Base-by-base conservation (phyloP, 1,139 yeast species). In the Yamadazyma kanchanaburiensis region DNA sequence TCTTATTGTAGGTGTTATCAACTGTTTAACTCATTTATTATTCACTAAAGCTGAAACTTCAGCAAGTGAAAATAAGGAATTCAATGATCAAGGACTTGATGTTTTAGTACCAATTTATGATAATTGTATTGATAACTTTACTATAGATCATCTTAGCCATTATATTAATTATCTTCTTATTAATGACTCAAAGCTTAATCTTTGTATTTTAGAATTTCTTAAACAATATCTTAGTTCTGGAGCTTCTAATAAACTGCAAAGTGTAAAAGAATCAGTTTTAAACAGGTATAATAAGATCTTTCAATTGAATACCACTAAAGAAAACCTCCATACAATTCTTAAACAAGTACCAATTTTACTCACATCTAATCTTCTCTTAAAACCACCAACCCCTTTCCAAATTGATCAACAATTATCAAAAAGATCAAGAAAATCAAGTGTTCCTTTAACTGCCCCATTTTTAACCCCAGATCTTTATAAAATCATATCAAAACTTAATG, bases 401-500 rank as follows among this genome's bases (percentile, higher is more conserved):
- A 49, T 61, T 8, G 50, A 51, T 21, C 38, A 51, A 24, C 51
- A 48, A 30, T 51, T 66, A 23, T 46, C 67, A 5, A 60, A 55
- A 36, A 54, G 73, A 38, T 53, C 70, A 2, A 49, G 51, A 13
- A 51, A 55, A 38, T 44, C 57, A 5, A 60, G 64, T 19, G 74
- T 75, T 1, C 95, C 96, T 3, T 44, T 60, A 0, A 48, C 55
- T 2, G 72, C 81, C 4, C 94, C 95, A 2, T 60, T 55, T 12
- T 61, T 89, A 25, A 69, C 81, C 60, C 62, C n/a, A 12, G 71
- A 70, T n/a, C 64, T 87, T 24, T 74, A 79, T 40, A 62, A 68
- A 12, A 76, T 81, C 26, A 70, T 91, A 24, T 63, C 82, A 26
- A 63, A 65, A 24, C 63, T 88, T 40, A 75, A 80, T 6, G 99